These are phyloP conservation scores for Schoenoplectus triqueter DNA, from an alignment of 202 grass and related monocot species.

Conservation along the genomic window DNA sequence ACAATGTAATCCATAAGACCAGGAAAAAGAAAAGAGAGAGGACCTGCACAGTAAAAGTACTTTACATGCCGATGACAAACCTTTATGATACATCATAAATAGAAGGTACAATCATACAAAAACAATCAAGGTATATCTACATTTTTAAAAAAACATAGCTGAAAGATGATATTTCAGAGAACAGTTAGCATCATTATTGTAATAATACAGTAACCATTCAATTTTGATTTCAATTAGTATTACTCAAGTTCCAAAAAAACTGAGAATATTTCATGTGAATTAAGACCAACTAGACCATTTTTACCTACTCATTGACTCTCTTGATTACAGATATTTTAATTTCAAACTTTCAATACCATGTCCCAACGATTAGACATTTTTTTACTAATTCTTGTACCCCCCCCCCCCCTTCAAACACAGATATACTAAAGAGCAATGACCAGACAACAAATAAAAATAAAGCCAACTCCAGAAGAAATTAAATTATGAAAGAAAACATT, in stretches of 20 bases:
- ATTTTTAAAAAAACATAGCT: not conserved
- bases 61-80: not conserved
- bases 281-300: slow-evolving; percentile 1
- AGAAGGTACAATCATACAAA: not conserved
- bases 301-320: not conserved
- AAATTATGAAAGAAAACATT: not conserved
- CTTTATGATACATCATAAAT: not conserved
- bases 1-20: too few species aligned
- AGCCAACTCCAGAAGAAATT: too few species aligned
- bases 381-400: not conserved
- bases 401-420: not conserved
- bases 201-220: not conserved
- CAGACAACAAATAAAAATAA: too few species aligned
- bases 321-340: not conserved
- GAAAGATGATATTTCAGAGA: not conserved
- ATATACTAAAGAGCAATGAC: too few species aligned
- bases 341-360: not conserved
- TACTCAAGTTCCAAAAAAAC: not conserved
- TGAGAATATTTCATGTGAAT: not conserved
- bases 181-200: not conserved
- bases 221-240: not conserved
- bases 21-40: not conserved
- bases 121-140: not conserved
- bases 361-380: not conserved
- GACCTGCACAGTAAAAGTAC: not conserved